These are phyloP conservation scores for Casaregolazyma suthepensis DNA, from an alignment of 1,139 yeast species.

Conservation along the genomic window DNA sequence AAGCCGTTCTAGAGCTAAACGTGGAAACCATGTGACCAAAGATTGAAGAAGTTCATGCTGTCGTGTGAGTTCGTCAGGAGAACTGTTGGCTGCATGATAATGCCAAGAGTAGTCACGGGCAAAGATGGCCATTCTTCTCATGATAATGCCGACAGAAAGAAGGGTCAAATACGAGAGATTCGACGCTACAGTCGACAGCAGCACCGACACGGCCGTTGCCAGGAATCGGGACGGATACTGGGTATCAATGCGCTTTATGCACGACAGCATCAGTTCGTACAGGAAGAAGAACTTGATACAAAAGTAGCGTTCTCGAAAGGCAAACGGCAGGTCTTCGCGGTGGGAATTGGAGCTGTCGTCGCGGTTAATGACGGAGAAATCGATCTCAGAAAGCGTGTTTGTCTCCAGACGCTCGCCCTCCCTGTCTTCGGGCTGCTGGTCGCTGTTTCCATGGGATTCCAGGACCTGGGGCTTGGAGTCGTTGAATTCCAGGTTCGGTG, in stretches of 20 bases:
- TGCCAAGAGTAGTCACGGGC: constrained; percentile 52
- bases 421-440: not conserved
- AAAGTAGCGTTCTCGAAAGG: constrained; percentile 34
- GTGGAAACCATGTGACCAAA: constrained; percentile 42
- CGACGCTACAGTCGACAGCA: constrained; percentile 44
- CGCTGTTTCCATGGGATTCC: not conserved
- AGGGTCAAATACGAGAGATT: constrained; percentile 35
- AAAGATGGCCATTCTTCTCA: constrained; percentile 59
- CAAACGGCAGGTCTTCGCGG: not conserved
- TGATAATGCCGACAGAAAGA: constrained; percentile 39
- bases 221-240: constrained; percentile 72
- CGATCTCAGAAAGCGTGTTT: not conserved
- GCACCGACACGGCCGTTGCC: constrained; percentile 54
- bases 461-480: not conserved
- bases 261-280: constrained; percentile 52
- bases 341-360: not conserved
- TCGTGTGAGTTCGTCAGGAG: constrained; percentile 38
- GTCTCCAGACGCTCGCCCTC: not conserved
- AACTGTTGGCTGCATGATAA: constrained; percentile 11
- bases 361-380: not conserved
- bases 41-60: constrained; percentile 40
- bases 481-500: constrained; percentile 7
- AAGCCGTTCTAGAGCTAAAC: constrained; percentile 34
- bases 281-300: constrained; percentile 58
- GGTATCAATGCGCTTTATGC: constrained; percentile 52